Percentiles rank a stretch among this genome's conserved stretches.
Evolutionary conservation across 768 basidiomycete species (phyloP).

Genomic region (Macrolepiota fuliginosa): DNA sequence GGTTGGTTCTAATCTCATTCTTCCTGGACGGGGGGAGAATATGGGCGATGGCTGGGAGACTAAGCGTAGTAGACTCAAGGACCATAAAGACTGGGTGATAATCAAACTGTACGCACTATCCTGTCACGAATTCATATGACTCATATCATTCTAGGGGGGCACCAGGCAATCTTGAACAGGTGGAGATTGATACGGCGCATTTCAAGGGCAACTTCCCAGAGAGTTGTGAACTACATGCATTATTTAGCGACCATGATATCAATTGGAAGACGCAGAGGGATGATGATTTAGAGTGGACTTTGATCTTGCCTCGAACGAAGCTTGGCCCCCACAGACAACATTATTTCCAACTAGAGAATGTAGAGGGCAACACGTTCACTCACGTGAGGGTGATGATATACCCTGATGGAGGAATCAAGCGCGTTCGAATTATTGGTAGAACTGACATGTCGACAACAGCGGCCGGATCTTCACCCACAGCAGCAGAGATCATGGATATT

Average conservation of each 20-base stretch:
- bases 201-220: slow-evolving; percentile 97
- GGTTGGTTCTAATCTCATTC: slow-evolving; percentile 83
- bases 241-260: slow-evolving; percentile 32
- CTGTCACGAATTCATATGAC: background rate
- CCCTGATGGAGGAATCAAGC: slow-evolving; percentile 95
- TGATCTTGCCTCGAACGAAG: slow-evolving; percentile 72
- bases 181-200: slow-evolving; percentile 91
- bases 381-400: slow-evolving; percentile 88
- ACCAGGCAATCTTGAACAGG: slow-evolving; percentile 67
- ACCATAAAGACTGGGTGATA: slow-evolving; percentile 89
- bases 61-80: slow-evolving; percentile 74
- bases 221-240: slow-evolving; percentile 76
- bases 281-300: slow-evolving; percentile 61
- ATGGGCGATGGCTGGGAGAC: slow-evolving; percentile 99
- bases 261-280: slow-evolving; percentile 34
- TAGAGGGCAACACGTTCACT: slow-evolving; percentile 56
- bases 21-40: slow-evolving; percentile 89
- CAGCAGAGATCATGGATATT: background rate
- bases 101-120: slow-evolving; percentile 70
- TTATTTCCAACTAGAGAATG: slow-evolving; percentile 78
- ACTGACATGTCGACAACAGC: slow-evolving; percentile 12
- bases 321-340: slow-evolving; percentile 90
- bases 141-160: slow-evolving; percentile 51
- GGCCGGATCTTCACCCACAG: background rate
- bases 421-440: slow-evolving; percentile 80